A percentile compares a stretch with the other conserved stretches of the same genome.
phyloP scores from a whole-genome alignment of 352 stramenopile species.

The Pythium scleroteichum region DNA sequence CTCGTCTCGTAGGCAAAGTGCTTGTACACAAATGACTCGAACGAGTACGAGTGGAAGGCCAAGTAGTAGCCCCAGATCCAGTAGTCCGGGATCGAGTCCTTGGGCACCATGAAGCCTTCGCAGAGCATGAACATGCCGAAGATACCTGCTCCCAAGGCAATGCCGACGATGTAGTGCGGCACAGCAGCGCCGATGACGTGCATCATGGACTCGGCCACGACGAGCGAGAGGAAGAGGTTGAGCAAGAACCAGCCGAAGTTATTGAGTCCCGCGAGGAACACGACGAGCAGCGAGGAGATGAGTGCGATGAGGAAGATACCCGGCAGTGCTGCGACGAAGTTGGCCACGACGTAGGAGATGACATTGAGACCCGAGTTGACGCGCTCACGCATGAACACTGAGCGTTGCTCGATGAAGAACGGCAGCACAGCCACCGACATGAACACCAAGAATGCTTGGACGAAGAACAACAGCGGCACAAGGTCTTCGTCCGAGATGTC shows the following conservation, averaged over 20 bases:
- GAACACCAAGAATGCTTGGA: conserved; percentile 89
- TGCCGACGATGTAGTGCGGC: conserved; percentile 87
- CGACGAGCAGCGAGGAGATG: conserved; percentile 37
- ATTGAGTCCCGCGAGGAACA: conserved; percentile 38
- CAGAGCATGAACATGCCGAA: conserved; percentile 90
- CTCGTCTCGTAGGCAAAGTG: conserved; percentile 33
- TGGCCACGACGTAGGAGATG: conserved; percentile 55
- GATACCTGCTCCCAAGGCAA: conserved; percentile 72
- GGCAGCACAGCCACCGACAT: conserved; percentile 88
- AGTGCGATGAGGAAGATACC: conserved; percentile 57
- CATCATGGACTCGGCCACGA: conserved; percentile 81
- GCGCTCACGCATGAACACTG: conserved; percentile 82
- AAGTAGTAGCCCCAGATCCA: conserved; percentile 62
- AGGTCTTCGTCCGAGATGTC: conserved; percentile 42
- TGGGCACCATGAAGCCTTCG: conserved; percentile 72
- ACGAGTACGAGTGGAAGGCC: conserved; percentile 60
- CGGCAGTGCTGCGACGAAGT: conserved; percentile 50
- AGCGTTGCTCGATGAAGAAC: conserved; percentile 79
- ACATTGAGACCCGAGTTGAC: conserved; percentile 79
- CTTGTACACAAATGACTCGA: conserved; percentile 54
- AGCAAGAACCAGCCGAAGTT: conserved; percentile 36
- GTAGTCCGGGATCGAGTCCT: conserved; percentile 41
- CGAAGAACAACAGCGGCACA: conserved; percentile 78
- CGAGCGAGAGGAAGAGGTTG: conserved; percentile 65
- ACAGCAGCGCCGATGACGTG: conserved; percentile 75